A percentile compares a stretch with the other conserved stretches of the same genome.
These are phyloP conservation scores for Aegilops bicornis DNA, from an alignment of 176 grass and related monocot species.

Conservation along the genomic window DNA sequence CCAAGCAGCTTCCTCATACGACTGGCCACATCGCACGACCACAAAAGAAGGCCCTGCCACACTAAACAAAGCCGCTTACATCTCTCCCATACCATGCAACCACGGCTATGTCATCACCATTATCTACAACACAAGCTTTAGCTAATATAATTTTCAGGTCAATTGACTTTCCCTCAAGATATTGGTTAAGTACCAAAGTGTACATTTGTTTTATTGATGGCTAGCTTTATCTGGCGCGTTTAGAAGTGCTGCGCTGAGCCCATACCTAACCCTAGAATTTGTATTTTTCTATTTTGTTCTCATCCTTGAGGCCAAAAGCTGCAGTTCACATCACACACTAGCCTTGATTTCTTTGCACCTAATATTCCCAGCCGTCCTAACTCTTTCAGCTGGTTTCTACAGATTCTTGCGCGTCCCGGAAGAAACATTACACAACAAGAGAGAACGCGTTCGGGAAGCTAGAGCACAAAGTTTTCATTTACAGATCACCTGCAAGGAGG, in stretches of 20 bases:
- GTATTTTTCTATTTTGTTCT: slow-evolving; percentile 25
- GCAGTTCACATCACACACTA: slow-evolving; percentile 17
- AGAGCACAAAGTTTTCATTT: neutral
- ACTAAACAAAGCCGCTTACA: slow-evolving; percentile 29
- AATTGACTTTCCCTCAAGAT: slow-evolving; percentile 24
- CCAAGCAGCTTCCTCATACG: slow-evolving; percentile 51
- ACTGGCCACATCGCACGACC: slow-evolving; percentile 23
- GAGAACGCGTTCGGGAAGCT: neutral
- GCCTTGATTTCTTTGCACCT: slow-evolving; percentile 26
- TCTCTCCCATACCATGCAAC: slow-evolving; percentile 40
- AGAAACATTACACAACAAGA: neutral
- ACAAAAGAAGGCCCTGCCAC: neutral
- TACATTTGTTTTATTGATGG: neutral
- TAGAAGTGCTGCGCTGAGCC: slow-evolving; percentile 9
- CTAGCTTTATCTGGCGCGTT: neutral
- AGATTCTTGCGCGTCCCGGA: slow-evolving; percentile 46
- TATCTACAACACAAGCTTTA: slow-evolving; percentile 27
- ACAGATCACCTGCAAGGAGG: neutral
- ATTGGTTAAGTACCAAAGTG: slow-evolving; percentile 18
- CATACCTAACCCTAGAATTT: slow-evolving; percentile 34
- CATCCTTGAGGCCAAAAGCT: slow-evolving; percentile 30
- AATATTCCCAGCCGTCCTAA: slow-evolving; percentile 42
- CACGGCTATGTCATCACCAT: slow-evolving; percentile 27
- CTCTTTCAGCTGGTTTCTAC: slow-evolving; percentile 23
- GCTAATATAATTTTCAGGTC: neutral